phyloP scores from a whole-genome alignment of 2,329 filamentous ascomycete species.

The Pseudogymnoascus sp. region DNA sequence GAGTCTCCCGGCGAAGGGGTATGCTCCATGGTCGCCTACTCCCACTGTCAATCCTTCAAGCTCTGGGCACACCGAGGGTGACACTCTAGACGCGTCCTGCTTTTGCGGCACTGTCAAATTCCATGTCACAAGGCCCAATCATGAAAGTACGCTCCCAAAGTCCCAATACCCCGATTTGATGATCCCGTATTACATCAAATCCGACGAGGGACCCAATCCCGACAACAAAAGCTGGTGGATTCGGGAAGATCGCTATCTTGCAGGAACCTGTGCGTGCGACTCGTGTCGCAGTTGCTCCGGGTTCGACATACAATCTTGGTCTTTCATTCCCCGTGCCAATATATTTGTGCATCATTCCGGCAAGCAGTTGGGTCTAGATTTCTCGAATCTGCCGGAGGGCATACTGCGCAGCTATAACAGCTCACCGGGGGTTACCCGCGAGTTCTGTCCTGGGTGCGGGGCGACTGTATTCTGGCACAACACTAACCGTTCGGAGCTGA shows the following conservation, averaged over 20 bases:
- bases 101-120: conserved; percentile 49
- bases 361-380: neutral
- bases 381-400: conserved; percentile 28
- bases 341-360: conserved; percentile 38
- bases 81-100: conserved; percentile 37
- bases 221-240: conserved; percentile 19
- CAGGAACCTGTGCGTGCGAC: conserved; percentile 52
- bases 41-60: conserved; percentile 10
- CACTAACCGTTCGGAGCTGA: conserved; percentile 41
- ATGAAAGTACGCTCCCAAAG: conserved; percentile 34
- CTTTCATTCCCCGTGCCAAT: conserved; percentile 53
- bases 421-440: conserved; percentile 43
- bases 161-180: conserved; percentile 47
- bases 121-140: conserved; percentile 46
- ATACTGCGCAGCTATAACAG: conserved; percentile 46
- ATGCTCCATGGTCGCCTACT: conserved; percentile 11
- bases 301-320: conserved; percentile 58
- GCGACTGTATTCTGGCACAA: conserved; percentile 57
- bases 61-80: neutral
- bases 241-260: conserved; percentile 36
- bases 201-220: conserved; percentile 33
- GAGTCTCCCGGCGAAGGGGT: conserved; percentile 12
- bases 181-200: conserved; percentile 35
- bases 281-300: conserved; percentile 53
- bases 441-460: conserved; percentile 55